These are phyloP conservation scores for Agroathelia rolfsii DNA, from an alignment of 1,284 basidiomycete species.

Conservation along the genomic window DNA sequence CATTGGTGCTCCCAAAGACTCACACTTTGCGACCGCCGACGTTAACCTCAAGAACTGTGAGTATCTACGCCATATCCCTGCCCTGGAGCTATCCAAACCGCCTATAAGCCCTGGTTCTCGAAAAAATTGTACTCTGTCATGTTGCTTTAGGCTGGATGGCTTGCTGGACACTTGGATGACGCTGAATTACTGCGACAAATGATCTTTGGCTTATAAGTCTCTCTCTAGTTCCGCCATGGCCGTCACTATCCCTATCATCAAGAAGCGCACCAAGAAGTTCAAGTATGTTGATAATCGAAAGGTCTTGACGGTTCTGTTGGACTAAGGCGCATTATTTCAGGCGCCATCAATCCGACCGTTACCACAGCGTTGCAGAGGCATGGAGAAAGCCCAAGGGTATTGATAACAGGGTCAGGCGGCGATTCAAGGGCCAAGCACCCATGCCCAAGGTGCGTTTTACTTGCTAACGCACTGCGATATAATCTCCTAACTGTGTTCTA, in stretches of 20 bases:
- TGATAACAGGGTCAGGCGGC: slow-evolving; percentile 89
- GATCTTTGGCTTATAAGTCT: slow-evolving; percentile 9
- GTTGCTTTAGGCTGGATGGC: slow-evolving; percentile 26
- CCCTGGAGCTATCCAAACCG: too few relatives aligned
- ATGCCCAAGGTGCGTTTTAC: slow-evolving; percentile 80
- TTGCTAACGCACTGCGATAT: slow-evolving; percentile 4
- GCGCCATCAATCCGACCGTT: slow-evolving; percentile 96
- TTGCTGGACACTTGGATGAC: slow-evolving; percentile 18
- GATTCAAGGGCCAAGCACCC: slow-evolving; percentile 90
- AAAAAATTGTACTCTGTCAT: too few relatives aligned
- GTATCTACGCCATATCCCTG: slow-evolving; percentile 17
- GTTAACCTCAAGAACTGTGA: slow-evolving; percentile 28
- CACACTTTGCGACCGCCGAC: slow-evolving; percentile 14
- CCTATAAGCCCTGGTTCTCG: too few relatives aligned
- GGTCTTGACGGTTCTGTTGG: slow-evolving; percentile 10
- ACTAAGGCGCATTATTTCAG: slow-evolving; percentile 30
- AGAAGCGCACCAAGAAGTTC: slow-evolving; percentile 94
- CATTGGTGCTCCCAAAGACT: too few relatives aligned
- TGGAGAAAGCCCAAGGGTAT: slow-evolving; percentile 99
- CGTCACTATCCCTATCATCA: slow-evolving; percentile 84
- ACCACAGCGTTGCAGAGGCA: slow-evolving; percentile 89
- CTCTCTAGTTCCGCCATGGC: slow-evolving; percentile 53
- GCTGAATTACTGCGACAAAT: too few relatives aligned
- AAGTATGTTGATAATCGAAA: slow-evolving; percentile 49
- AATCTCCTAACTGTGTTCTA: slow-evolving; percentile 5